Evolutionary conservation across 306 rosid genomes (phyloP).

Genomic region (Potentilla sterilis): DNA sequence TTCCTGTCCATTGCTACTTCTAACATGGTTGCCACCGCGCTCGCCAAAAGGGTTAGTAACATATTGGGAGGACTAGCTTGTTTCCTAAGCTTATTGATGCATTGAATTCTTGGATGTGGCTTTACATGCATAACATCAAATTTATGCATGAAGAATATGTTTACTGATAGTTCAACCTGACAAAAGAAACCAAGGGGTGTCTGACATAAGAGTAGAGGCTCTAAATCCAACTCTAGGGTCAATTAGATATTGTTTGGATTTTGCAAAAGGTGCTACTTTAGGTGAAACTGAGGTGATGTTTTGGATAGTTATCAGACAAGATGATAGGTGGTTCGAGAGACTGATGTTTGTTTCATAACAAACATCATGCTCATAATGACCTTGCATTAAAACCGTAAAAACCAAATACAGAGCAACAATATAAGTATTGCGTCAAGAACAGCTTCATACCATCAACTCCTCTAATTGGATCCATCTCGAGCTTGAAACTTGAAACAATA

Average conservation of each 20-base stretch:
- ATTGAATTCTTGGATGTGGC: not conserved
- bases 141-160: not conserved
- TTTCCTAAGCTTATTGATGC: not conserved
- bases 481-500: too few species aligned
- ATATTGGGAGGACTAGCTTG: not conserved
- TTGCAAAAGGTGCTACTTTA: not conserved
- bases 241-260: not conserved
- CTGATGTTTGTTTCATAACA: too few species aligned
- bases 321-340: too few species aligned
- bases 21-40: conserved; percentile 9
- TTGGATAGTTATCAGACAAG: too few species aligned
- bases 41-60: not conserved
- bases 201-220: not conserved
- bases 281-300: not conserved
- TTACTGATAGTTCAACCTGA: not conserved
- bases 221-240: not conserved
- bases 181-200: not conserved
- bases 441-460: too few species aligned
- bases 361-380: too few species aligned
- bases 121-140: not conserved
- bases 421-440: too few species aligned
- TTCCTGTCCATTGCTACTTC: conserved; percentile 10
- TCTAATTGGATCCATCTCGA: too few species aligned
- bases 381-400: too few species aligned
- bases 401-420: too few species aligned